phyloP scores from a whole-genome alignment of 768 basidiomycete species.

The Trichaptum fuscoviolaceum region DNA sequence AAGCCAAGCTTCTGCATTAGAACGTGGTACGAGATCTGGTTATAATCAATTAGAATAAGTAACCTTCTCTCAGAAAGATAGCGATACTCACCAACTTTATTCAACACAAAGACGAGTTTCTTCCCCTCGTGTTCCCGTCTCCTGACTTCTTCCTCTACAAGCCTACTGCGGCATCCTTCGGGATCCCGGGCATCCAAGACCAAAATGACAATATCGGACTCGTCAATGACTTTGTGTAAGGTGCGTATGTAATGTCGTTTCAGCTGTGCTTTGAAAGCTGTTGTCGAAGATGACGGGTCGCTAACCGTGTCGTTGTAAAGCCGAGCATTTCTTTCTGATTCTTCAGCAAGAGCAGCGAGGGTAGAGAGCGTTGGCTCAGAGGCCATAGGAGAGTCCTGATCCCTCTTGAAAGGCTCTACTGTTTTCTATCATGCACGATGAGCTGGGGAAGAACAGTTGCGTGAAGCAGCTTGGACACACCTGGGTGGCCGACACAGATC shows the following conservation, averaged over 20 bases:
- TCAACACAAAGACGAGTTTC: constrained; percentile 89
- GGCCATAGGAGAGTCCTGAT: constrained; percentile 65
- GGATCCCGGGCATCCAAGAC: constrained; percentile 95
- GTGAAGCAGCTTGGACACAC: constrained; percentile 25
- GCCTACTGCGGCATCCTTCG: constrained; percentile 83
- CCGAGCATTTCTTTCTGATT: constrained; percentile 18
- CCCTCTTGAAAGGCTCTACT: constrained; percentile 14
- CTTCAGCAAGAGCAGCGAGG: constrained; percentile 45
- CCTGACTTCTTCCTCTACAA: constrained; percentile 92
- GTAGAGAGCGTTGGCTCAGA: constrained; percentile 67
- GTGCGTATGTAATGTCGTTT: constrained; percentile 72
- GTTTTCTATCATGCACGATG: not conserved
- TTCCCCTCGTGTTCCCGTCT: constrained; percentile 85
- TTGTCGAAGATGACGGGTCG: constrained; percentile 31
- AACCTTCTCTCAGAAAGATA: not conserved
- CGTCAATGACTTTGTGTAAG: constrained; percentile 88
- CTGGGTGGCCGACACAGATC: constrained; percentile 38
- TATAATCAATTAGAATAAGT: not conserved
- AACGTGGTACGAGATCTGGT: constrained; percentile 81
- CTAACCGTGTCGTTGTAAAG: constrained; percentile 6
- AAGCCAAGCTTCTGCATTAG: constrained; percentile 88
- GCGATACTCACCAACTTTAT: constrained; percentile 78
- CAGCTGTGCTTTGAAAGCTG: constrained; percentile 57
- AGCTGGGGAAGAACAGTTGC: not conserved
- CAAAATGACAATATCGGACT: constrained; percentile 85